Evolutionary conservation across 352 stramenopile species (phyloP).

Genomic region (Aphanomyces euteiches): DNA sequence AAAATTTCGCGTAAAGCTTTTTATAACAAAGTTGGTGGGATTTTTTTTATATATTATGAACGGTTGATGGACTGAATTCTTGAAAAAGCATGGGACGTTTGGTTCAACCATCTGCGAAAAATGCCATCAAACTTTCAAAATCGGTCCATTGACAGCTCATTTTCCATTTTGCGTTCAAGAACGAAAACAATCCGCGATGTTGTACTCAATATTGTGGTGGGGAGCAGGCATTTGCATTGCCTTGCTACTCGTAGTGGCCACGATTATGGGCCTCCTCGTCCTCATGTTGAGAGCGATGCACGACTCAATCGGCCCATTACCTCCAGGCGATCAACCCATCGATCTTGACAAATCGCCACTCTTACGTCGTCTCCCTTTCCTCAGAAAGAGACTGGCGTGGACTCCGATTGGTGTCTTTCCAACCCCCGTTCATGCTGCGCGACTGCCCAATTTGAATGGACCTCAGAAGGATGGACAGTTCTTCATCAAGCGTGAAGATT

Average conservation of each 20-base stretch:
- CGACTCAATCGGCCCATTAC: conserved; percentile 3
- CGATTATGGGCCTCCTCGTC: not conserved
- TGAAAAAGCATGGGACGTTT: too few relatives aligned
- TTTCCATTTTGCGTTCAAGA: not conserved
- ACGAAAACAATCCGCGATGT: not conserved
- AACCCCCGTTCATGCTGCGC: conserved; percentile 20
- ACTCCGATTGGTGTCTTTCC: conserved; percentile 26
- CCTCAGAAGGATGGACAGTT: not conserved
- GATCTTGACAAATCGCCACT: conserved; percentile 1
- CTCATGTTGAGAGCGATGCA: not conserved
- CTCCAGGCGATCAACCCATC: not conserved
- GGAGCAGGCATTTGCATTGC: not conserved
- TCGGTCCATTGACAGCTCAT: not conserved
- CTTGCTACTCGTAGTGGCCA: not conserved
- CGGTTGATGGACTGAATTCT: too few relatives aligned
- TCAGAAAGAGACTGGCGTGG: conserved; percentile 12
- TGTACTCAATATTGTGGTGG: not conserved
- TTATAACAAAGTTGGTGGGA: too few relatives aligned
- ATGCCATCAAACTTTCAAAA: not conserved
- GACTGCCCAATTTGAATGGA: not conserved
- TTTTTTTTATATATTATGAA: too few relatives aligned
- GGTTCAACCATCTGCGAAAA: too few relatives aligned
- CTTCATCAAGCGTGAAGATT: conserved; percentile 28
- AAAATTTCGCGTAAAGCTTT: too few relatives aligned
- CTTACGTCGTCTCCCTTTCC: conserved; percentile 29